Percentiles rank a stretch among this genome's conserved stretches.
Conservation (phyloP, 2,329 filamentous ascomycete genomes). For the Colletotrichum navitas region DNA sequence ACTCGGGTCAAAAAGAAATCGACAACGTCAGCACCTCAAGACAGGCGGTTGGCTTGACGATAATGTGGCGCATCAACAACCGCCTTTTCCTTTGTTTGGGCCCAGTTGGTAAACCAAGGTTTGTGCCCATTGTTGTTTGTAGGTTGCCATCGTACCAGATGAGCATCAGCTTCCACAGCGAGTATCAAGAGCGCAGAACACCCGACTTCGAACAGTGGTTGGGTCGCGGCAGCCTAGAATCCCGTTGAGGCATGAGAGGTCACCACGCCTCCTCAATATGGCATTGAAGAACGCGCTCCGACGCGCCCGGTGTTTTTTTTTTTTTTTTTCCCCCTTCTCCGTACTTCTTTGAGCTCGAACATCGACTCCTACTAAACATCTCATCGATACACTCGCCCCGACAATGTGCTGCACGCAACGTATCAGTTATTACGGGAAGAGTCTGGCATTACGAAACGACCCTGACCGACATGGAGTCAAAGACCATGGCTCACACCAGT, state of each 20-base stretch:
- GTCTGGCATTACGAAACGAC: no score
- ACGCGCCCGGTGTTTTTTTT: neutral
- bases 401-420: neutral
- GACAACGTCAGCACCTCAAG: neutral
- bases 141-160: neutral
- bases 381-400: neutral
- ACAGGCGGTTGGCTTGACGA: conserved; percentile 7
- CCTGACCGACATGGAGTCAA: neutral
- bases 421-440: neutral
- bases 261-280: conserved; percentile 13
- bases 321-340: neutral
- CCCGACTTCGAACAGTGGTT: conserved; percentile 15
- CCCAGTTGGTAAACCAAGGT: no score
- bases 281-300: conserved; percentile 10
- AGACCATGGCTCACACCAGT: neutral
- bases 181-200: neutral
- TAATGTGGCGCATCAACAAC: neutral
- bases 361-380: neutral
- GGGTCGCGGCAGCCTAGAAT: neutral
- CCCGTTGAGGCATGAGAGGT: conserved; percentile 33
- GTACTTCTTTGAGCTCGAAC: neutral
- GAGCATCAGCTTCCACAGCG: neutral
- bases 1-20: conserved; percentile 3
- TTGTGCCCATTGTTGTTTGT: neutral
- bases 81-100: conserved; percentile 4